Evolutionary conservation across 345 rosid species (phyloP), one percentile per base, ranked within the genome.

Genomic region (Adansonia digitata): DNA sequence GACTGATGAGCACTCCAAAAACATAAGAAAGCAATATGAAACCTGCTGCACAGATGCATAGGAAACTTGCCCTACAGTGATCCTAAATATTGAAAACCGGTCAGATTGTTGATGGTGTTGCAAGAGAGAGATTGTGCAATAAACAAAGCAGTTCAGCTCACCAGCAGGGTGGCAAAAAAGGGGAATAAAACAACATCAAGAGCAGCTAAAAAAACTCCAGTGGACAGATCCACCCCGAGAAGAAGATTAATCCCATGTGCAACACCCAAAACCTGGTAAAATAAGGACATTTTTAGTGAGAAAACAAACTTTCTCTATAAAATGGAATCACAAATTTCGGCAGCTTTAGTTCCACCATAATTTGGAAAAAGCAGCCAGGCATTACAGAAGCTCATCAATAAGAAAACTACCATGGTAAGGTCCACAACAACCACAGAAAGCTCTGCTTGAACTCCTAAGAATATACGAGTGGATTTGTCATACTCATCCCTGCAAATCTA

Each of bases 401-500:
- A 71, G 52, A 18, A 72, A 82, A 66, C 39, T 82, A 96, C 99
- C 99, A 86, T 85, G 34, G 94, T 87, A 34, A 96, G 88, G 83
- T 96, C 99, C 79, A 88, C 86, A 9, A 81, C 83, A 77, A 92
- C 84, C 72, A 89, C 84, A 2, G 99, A 93, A 83, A 93, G 73
- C 81, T 86, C 89, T 29, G 89, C 85, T 81, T 96, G 98, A 86
- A 93, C 80, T 68, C 99, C 99, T 79, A 96, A 85, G 78, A 92
- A 84, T 80, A 86, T 52, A 81, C 94, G 88, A 6, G 93, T 88
- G 80, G 70, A 85, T 74, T 86, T 89, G 84, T 91, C 93, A 55
- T 96, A 96, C 87, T 96, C 99, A 72, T 86, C 93, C 46, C 81
- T 83, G 87, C 98, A 96, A 51, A 96, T 88, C 99, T 96, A 75